Evolutionary conservation across 331 rosid genomes (phyloP), one percentile per base, ranked within the genome.

Genomic region (Malus hybrid): DNA sequence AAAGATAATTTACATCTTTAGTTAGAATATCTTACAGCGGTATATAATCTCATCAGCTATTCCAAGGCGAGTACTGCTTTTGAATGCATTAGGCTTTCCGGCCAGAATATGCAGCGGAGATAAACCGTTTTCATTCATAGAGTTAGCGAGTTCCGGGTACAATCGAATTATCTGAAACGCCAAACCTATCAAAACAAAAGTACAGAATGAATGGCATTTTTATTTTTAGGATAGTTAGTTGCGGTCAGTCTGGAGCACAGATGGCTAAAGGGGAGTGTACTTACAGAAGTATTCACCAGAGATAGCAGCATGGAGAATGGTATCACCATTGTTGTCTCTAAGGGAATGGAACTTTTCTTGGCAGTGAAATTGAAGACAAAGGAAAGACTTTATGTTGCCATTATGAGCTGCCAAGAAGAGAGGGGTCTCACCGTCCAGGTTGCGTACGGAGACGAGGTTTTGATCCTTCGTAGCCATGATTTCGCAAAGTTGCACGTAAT

Each of bases 101-200:
- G 73, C 79, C 55, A 76, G 72, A 76, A 54, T 56, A 39, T 76
- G 74, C 42, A 67, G 68, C 2, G 80, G 80, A 24, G 80, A 76
- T 4, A 10, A 15, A 48, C 80, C 80, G 28, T 67, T 24, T 39
- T 55, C 46, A 24, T 76, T 68, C n/a, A 67, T 16, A 55, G 72
- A 54, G 63, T 76, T 67, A 36, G 14, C 81, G 20, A 77, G 71
- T 0, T 61, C 20, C 3, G 61, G 52, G 44, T 29, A 20, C 42
- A 42, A 8, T 11, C 5, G 31, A 44, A 77, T 59, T 18, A 70
- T 77, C 64, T 61, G 63, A 69, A 29, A 70, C 14, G 76, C 76
- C 81, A 77, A 31, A 60, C 69, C 81, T 77, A 61, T 13, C 29
- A 75, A 50, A 22, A 31, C 1, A 19, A 7, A 54, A 27, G 5